These are phyloP conservation scores for Oryza longistaminata DNA, from an alignment of 176 grass and related monocot species.

Conservation along the genomic window DNA sequence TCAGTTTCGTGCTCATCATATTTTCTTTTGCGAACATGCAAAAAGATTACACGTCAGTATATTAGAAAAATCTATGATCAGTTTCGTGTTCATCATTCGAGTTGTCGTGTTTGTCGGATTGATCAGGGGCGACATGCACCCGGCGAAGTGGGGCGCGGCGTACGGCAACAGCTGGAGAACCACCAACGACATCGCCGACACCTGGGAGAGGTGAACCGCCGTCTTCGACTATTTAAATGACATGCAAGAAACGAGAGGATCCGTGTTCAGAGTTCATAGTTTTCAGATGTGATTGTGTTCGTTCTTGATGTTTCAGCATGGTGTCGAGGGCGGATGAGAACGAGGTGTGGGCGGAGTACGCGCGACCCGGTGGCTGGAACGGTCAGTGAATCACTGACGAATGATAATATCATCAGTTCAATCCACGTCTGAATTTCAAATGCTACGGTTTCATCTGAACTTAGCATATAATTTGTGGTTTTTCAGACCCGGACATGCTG, in stretches of 20 bases:
- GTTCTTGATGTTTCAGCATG: conserved; percentile 58
- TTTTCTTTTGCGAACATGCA: too few species aligned
- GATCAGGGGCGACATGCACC: conserved; percentile 95
- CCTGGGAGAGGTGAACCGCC: conserved; percentile 59
- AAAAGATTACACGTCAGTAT: too few species aligned
- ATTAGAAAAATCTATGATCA: neutral
- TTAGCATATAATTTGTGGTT: neutral
- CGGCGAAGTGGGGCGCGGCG: conserved; percentile 65
- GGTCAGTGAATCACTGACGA: conserved; percentile 32
- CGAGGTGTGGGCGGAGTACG: conserved; percentile 87
- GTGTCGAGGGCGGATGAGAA: conserved; percentile 76
- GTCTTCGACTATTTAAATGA: too few species aligned
- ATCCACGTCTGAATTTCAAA: neutral
- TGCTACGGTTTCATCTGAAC: neutral
- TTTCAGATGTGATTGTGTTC: neutral
- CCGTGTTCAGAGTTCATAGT: neutral
- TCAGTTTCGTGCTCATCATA: neutral
- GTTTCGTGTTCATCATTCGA: neutral
- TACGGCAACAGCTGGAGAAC: conserved; percentile 95
- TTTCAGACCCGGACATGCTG: conserved; percentile 85
- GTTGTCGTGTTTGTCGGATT: neutral
- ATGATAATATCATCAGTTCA: neutral
- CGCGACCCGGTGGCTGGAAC: conserved; percentile 87
- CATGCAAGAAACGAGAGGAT: too few species aligned
- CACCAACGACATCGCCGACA: conserved; percentile 78